Percentiles rank a stretch among this genome's conserved stretches.
These are phyloP conservation scores for Larix kaempferi DNA, from an alignment of 75 land plant genomes.

Conservation along the genomic window DNA sequence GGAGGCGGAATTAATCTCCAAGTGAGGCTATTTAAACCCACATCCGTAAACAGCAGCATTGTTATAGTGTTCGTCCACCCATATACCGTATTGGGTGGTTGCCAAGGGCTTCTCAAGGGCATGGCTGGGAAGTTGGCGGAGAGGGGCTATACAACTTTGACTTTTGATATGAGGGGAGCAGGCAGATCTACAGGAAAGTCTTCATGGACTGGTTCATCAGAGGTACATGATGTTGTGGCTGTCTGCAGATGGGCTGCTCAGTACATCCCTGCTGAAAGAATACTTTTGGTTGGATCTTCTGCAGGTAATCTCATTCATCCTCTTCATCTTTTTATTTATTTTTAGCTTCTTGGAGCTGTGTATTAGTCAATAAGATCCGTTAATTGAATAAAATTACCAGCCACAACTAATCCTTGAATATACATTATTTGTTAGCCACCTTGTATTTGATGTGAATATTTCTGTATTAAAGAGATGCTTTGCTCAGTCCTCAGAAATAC, in stretches of 20 bases:
- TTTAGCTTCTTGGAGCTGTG: no score
- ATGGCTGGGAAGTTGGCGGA: slow-evolving; percentile 53
- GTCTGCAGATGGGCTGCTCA: slow-evolving; percentile 78
- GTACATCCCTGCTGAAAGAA: slow-evolving; percentile 37
- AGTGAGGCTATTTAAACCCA: slow-evolving; percentile 60
- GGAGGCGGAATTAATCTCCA: slow-evolving; percentile 55
- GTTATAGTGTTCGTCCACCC: slow-evolving; percentile 81
- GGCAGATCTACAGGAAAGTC: slow-evolving; percentile 80
- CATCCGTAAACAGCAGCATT: slow-evolving; percentile 17
- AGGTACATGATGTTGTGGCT: slow-evolving; percentile 79
- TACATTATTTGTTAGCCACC: no score
- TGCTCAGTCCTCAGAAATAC: no score
- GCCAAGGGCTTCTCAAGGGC: slow-evolving; percentile 79
- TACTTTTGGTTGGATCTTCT: slow-evolving; percentile 87
- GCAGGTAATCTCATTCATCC: slow-evolving; percentile 48
- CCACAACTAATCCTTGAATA: no score
- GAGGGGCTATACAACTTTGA: slow-evolving; percentile 55
- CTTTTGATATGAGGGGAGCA: slow-evolving; percentile 91
- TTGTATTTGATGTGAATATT: no score
- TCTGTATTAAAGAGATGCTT: no score
- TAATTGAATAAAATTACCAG: no score
- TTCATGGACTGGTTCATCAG: slow-evolving; percentile 76
- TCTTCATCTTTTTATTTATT: no score
- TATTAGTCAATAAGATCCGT: no score
- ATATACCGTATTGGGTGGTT: slow-evolving; percentile 79